phyloP scores from a whole-genome alignment of 257 asterid genomes.

The Prunella vulgaris region DNA sequence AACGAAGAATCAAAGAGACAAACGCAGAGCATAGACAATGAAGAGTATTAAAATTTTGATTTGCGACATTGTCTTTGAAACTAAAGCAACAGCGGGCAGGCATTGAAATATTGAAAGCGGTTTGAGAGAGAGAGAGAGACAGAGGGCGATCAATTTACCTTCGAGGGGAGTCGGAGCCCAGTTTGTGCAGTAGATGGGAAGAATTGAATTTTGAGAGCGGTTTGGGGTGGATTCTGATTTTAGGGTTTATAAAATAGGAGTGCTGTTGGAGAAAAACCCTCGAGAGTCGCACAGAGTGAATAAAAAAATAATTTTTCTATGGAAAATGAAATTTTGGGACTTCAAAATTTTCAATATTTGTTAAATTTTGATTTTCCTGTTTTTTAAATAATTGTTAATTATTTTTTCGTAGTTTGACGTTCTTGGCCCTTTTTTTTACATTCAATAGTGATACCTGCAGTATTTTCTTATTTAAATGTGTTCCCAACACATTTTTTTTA shows the following conservation, averaged over 20 bases:
- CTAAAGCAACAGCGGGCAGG: neutral
- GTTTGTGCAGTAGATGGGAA: neutral
- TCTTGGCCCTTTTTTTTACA: no score
- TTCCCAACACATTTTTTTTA: no score
- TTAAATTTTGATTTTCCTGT: neutral
- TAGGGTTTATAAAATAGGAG: slow-evolving; percentile 23
- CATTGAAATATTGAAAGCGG: no score
- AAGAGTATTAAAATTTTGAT: neutral
- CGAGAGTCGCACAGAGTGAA: neutral
- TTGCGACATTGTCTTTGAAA: neutral
- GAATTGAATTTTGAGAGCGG: neutral
- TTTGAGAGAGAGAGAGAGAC: neutral
- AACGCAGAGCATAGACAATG: neutral
- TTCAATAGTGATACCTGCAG: no score
- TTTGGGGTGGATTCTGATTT: neutral
- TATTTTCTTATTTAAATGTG: no score
- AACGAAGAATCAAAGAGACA: neutral
- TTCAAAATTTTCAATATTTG: no score
- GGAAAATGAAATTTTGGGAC: neutral
- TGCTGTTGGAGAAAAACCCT: neutral
- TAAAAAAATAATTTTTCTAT: neutral
- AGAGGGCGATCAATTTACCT: slow-evolving; percentile 18
- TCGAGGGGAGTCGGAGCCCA: neutral
- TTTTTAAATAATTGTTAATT: neutral
- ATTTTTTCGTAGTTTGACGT: no score